phyloP scores from a whole-genome alignment of 805 yeast species.

The Candida insectalens region DNA sequence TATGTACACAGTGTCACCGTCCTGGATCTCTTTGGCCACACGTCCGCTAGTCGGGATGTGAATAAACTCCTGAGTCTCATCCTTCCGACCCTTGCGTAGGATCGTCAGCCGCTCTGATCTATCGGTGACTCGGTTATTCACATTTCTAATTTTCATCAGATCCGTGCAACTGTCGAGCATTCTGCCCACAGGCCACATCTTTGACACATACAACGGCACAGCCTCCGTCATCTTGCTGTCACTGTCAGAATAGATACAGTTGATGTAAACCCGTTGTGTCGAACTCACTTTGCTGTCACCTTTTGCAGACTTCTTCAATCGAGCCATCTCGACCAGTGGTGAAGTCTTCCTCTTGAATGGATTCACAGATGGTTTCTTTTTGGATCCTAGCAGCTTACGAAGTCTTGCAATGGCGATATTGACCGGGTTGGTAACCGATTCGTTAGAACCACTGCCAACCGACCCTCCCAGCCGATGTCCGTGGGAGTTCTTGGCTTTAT shows the following conservation, averaged over 20 bases:
- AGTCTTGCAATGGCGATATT: conserved; percentile 11
- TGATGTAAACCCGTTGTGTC: conserved; percentile 38
- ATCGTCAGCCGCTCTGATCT: conserved; percentile 34
- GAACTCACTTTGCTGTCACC: conserved; percentile 39
- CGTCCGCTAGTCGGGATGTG: conserved; percentile 29
- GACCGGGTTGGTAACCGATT: conserved; percentile 3
- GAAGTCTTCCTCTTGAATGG: conserved; percentile 1
- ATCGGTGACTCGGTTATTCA: conserved; percentile 36
- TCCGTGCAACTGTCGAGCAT: conserved; percentile 45
- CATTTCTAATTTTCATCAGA: conserved; percentile 35
- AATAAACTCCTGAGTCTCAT: conserved; percentile 17
- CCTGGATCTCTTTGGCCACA: conserved; percentile 30
- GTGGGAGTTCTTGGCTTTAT: conserved; percentile 6
- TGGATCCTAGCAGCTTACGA: conserved; percentile 5
- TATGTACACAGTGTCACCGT: conserved; percentile 42
- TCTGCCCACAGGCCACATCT: conserved; percentile 51
- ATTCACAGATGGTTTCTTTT: not conserved
- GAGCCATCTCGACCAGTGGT: conserved; percentile 25
- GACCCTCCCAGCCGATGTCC: conserved; percentile 6
- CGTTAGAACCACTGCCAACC: not conserved
- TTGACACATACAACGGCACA: conserved; percentile 35
- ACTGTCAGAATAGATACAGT: conserved; percentile 28
- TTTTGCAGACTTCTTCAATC: conserved; percentile 35
- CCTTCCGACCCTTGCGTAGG: conserved; percentile 26
- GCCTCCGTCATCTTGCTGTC: conserved; percentile 2